These are phyloP conservation scores for Chalaropsis ovoidea DNA, from an alignment of 2,329 filamentous ascomycete species.

Conservation along the genomic window DNA sequence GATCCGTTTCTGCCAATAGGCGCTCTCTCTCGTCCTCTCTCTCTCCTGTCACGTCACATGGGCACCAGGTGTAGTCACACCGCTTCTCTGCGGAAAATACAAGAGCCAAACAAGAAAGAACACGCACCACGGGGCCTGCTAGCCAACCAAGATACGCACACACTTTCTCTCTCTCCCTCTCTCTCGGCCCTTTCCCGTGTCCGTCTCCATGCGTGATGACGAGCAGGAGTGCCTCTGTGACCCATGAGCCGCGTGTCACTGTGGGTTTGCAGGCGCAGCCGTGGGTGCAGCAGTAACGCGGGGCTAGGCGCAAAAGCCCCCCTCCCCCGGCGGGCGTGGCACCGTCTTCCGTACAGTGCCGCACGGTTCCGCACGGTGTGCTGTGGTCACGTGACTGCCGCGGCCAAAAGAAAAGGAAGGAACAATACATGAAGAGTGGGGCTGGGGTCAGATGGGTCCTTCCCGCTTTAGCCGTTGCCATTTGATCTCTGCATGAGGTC, in stretches of 20 bases:
- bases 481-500: conserved; percentile 12
- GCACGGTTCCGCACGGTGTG: not conserved
- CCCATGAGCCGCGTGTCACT: not conserved
- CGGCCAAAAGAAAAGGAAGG: not conserved
- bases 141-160: no score
- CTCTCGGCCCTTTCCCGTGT: not conserved
- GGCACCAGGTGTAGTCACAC: not conserved
- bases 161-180: not conserved
- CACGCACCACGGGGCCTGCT: not conserved
- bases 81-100: not conserved
- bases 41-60: not conserved
- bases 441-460: not conserved
- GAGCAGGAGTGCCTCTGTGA: not conserved
- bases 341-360: not conserved
- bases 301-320: not conserved
- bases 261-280: not conserved
- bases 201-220: not conserved
- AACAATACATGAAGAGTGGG: not conserved
- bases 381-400: not conserved
- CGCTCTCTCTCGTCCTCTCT: not conserved
- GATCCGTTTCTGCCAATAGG: not conserved
- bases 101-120: not conserved
- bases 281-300: no score
- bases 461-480: conserved; percentile 12
- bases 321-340: no score